Percentiles rank a stretch among this genome's conserved stretches.
phyloP scores from a whole-genome alignment of 2,329 filamentous ascomycete genomes.

The Epichloe sp. region DNA sequence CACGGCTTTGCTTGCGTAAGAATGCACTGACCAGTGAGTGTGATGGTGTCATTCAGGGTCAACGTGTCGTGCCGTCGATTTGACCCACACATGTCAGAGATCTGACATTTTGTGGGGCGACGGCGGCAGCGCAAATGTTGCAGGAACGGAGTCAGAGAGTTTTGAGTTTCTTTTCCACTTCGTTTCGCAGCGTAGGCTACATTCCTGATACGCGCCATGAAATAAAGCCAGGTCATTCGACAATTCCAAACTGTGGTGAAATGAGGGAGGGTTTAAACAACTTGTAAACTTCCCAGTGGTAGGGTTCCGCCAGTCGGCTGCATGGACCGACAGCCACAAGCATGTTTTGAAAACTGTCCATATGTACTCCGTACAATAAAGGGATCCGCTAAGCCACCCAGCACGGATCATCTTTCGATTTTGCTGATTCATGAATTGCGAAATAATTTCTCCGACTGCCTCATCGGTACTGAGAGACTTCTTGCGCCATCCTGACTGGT shows the following conservation, averaged over 20 bases:
- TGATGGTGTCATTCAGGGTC: slow-evolving; percentile 9
- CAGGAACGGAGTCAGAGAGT: not conserved
- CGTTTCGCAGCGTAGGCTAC: not conserved
- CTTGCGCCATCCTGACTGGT: slow-evolving; percentile 4
- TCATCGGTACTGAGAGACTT: slow-evolving; percentile 4
- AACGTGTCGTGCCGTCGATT: slow-evolving; percentile 5
- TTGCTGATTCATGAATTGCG: slow-evolving; percentile 9
- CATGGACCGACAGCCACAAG: not conserved
- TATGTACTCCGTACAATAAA: not conserved
- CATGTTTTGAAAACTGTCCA: not conserved
- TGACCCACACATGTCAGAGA: slow-evolving; percentile 1
- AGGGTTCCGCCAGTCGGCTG: not conserved
- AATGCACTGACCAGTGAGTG: not conserved
- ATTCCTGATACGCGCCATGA: not conserved
- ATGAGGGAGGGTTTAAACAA: too few relatives aligned
- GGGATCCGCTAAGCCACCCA: slow-evolving; percentile 4
- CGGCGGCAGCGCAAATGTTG: not conserved
- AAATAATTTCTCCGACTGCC: slow-evolving; percentile 8
- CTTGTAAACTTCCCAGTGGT: too few relatives aligned
- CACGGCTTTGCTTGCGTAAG: not conserved
- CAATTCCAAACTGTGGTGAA: too few relatives aligned
- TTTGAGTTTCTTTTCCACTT: not conserved
- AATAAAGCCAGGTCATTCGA: too few relatives aligned
- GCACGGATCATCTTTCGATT: slow-evolving; percentile 2
- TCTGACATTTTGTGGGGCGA: not conserved